phyloP scores from a whole-genome alignment of 2,329 filamentous ascomycete species.

The Colletotrichum chrysophilum region DNA sequence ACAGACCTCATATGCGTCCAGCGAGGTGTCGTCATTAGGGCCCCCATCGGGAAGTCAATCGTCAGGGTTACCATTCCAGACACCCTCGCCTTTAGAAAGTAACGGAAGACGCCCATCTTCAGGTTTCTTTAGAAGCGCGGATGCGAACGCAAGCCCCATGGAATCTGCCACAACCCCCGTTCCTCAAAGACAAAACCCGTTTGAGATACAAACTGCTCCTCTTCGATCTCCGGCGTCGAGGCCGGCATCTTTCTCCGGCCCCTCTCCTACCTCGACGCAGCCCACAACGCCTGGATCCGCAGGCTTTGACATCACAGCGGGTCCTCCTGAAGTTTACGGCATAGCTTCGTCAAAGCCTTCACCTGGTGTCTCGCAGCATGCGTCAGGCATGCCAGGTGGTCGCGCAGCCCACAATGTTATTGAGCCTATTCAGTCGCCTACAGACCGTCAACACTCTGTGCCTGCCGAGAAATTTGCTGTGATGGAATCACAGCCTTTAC shows the following conservation, averaged over 20 bases:
- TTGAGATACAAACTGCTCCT: constrained; percentile 1
- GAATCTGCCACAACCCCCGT: not conserved
- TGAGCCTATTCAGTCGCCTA: not conserved
- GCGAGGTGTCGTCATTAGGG: constrained; percentile 30
- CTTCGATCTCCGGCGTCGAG: not conserved
- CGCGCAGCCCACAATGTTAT: not conserved
- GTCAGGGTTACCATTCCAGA: constrained; percentile 25
- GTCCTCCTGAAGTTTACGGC: constrained; percentile 12
- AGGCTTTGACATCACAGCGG: not conserved
- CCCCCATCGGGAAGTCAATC: constrained; percentile 31
- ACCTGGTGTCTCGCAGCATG: not conserved
- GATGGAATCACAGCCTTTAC: not conserved
- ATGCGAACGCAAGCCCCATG: not conserved
- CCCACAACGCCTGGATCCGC: not conserved
- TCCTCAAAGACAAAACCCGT: not conserved
- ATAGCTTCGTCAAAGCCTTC: not conserved
- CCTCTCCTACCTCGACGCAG: not conserved
- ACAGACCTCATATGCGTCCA: constrained; percentile 1
- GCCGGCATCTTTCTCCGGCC: constrained; percentile 3
- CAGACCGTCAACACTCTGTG: constrained; percentile 2
- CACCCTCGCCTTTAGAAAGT: constrained; percentile 33
- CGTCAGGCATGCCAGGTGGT: not conserved
- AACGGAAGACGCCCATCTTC: constrained; percentile 4
- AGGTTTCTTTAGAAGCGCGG: constrained; percentile 21
- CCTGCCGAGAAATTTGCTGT: not conserved